phyloP scores from a whole-genome alignment of 768 basidiomycete genomes.

The Mrakia blollopis region DNA sequence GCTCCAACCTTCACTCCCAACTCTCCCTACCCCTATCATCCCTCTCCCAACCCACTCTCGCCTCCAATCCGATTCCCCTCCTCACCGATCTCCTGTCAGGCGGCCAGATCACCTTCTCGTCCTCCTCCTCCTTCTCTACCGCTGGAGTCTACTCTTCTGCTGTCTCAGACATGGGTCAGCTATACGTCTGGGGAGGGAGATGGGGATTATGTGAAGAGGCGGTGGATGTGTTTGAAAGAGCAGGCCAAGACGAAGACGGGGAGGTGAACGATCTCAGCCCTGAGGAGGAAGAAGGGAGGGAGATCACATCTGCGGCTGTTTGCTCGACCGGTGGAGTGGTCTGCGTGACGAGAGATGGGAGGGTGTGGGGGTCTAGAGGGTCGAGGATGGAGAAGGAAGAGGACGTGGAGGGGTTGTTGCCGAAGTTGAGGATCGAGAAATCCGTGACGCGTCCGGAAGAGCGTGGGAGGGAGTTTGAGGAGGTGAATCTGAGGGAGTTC shows the following conservation, averaged over 20 bases:
- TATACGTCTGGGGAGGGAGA: conserved; percentile 14
- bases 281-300: neutral
- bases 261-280: neutral
- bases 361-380: neutral
- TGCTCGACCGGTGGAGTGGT: conserved; percentile 1
- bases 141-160: conserved; percentile 9
- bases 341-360: neutral
- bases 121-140: neutral
- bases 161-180: neutral
- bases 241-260: neutral
- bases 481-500: neutral
- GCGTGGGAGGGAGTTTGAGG: neutral
- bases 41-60: neutral
- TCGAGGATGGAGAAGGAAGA: neutral
- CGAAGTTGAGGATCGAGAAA: conserved; percentile 2
- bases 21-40: neutral
- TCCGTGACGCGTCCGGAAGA: neutral
- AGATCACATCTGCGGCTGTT: neutral
- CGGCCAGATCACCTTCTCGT: neutral
- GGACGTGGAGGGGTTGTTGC: neutral
- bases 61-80: neutral
- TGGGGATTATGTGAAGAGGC: neutral
- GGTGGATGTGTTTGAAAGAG: neutral
- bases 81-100: neutral
- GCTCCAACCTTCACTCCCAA: conserved; percentile 19